A percentile compares a stretch with the other conserved stretches of the same genome.
Evolutionary conservation across 345 rosid species (phyloP).

Genomic region (Conringia planisiliqua): DNA sequence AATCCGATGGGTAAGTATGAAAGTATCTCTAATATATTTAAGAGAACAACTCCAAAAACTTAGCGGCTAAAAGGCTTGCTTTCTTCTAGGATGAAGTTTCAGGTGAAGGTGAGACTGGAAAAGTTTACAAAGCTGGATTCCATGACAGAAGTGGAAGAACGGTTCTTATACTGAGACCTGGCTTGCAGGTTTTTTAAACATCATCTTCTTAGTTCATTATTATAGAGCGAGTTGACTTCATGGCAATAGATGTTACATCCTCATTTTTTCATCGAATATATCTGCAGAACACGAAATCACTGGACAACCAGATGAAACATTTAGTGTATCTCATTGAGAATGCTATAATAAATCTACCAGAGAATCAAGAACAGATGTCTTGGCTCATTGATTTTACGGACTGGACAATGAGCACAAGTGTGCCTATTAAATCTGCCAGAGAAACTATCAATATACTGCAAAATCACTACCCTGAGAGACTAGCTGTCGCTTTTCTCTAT

Average conservation of each 20-base stretch:
- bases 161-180: conserved; percentile 89
- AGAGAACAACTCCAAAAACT: background rate
- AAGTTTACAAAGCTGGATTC: conserved; percentile 77
- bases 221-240: background rate
- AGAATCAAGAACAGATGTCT: conserved; percentile 86
- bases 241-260: background rate
- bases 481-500: conserved; percentile 83
- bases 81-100: conserved; percentile 64
- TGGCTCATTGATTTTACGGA: conserved; percentile 95
- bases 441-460: conserved; percentile 71
- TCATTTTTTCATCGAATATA: background rate
- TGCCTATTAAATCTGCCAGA: conserved; percentile 77
- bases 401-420: conserved; percentile 67
- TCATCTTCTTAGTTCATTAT: background rate
- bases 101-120: conserved; percentile 90
- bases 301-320: conserved; percentile 71
- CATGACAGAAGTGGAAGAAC: conserved; percentile 78
- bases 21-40: background rate
- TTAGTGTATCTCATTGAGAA: conserved; percentile 88
- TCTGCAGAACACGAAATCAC: conserved; percentile 69
- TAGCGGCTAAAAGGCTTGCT: background rate
- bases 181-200: conserved; percentile 55
- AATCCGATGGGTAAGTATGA: conserved; percentile 65
- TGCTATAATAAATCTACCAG: conserved; percentile 85
- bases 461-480: conserved; percentile 92